Evolutionary conservation across 495 filamentous ascomycete species (phyloP).

Genomic region (Aspergillus wentii): DNA sequence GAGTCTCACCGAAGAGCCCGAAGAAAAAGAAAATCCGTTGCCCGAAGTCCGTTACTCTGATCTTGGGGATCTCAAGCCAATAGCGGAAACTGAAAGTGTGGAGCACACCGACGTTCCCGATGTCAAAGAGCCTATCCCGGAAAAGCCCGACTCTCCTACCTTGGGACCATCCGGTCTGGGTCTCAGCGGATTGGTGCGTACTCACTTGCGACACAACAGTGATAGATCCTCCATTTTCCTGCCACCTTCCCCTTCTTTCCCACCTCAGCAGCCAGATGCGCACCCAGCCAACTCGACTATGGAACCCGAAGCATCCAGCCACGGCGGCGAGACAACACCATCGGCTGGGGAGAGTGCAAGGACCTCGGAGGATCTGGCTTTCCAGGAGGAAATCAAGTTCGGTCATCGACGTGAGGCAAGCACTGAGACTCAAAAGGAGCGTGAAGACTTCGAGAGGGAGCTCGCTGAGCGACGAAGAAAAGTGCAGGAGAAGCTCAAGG

Average conservation of each 20-base stretch:
- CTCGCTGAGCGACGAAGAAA: conserved; percentile 71
- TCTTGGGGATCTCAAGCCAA: conserved; percentile 38
- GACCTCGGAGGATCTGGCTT: conserved; percentile 25
- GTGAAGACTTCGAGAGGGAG: conserved; percentile 75
- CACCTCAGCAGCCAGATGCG: too few relatives aligned
- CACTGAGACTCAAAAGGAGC: conserved; percentile 59
- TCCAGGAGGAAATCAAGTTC: conserved; percentile 26
- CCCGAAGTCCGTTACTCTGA: conserved; percentile 41
- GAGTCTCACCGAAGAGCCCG: conserved; percentile 19
- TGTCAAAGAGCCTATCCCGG: conserved; percentile 20
- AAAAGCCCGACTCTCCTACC: conserved; percentile 69
- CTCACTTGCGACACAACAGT: conserved; percentile 82
- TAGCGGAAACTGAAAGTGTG: conserved; percentile 28
- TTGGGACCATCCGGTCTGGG: conserved; percentile 62
- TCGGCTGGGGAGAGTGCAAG: too few relatives aligned
- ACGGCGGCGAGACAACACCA: conserved; percentile 1
- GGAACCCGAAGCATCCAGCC: not conserved
- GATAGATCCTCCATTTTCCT: conserved; percentile 73
- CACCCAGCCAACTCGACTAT: not conserved
- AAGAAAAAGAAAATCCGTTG: conserved; percentile 24
- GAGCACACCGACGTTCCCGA: conserved; percentile 6
- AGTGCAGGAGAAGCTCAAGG: conserved; percentile 77
- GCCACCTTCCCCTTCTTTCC: conserved; percentile 34
- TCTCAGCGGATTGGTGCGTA: conserved; percentile 75
- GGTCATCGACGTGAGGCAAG: conserved; percentile 50